Conservation (phyloP, 1,284 basidiomycete species). For the Coniferiporia weirii region DNA sequence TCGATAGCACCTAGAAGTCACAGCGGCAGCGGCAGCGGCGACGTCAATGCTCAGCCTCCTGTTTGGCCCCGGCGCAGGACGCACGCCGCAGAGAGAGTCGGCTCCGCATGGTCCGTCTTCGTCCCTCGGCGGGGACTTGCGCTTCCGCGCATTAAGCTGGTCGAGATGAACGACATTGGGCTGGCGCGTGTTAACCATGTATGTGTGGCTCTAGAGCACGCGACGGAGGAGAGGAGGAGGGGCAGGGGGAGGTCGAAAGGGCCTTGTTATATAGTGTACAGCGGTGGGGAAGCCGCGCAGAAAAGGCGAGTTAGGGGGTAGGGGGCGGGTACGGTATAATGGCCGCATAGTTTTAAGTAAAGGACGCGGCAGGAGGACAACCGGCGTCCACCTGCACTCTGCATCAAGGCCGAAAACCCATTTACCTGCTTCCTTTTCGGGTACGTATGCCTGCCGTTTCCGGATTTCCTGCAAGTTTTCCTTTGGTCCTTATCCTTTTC, state of each 20-base stretch:
- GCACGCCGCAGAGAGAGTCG: not conserved
- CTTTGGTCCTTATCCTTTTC: too few relatives aligned
- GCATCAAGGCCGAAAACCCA: too few relatives aligned
- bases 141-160: constrained; percentile 7
- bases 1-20: not conserved
- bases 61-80: not conserved
- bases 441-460: not conserved
- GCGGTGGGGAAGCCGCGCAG: not conserved
- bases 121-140: constrained; percentile 3
- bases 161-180: constrained; percentile 2
- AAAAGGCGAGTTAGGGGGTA: constrained; percentile 1
- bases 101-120: not conserved
- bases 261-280: not conserved
- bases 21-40: constrained; percentile 4
- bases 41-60: constrained; percentile 11
- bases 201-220: not conserved
- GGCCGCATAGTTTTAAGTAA: not conserved
- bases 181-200: constrained; percentile 4
- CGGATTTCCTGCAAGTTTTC: too few relatives aligned
- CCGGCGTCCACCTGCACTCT: too few relatives aligned
- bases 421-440: not conserved
- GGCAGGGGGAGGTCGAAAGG: not conserved
- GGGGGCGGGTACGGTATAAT: not conserved
- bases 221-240: not conserved
- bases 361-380: not conserved